Percentiles rank a stretch among this genome's conserved stretches.
Evolutionary conservation across 2,329 filamentous ascomycete species (phyloP).

Genomic region (Verticillium nubilum): DNA sequence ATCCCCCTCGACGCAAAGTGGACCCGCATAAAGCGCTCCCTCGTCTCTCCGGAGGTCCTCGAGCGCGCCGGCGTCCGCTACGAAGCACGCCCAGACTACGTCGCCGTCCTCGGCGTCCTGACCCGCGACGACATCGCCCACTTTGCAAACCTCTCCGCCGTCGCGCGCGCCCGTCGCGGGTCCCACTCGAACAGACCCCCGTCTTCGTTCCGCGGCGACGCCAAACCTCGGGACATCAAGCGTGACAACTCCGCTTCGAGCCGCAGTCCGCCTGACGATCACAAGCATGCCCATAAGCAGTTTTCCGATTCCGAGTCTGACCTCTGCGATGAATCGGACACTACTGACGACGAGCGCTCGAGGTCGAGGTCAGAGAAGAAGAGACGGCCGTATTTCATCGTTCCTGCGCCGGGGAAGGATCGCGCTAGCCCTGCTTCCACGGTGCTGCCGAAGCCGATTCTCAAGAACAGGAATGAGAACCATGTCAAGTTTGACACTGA

Average conservation of each 20-base stretch:
- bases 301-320: slow-evolving; percentile 15
- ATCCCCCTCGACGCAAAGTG: slow-evolving; percentile 54
- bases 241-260: slow-evolving; percentile 23
- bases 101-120: slow-evolving; percentile 53
- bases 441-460: slow-evolving; percentile 49
- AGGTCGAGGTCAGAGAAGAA: slow-evolving; percentile 19
- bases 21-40: slow-evolving; percentile 50
- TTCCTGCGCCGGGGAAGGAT: slow-evolving; percentile 26
- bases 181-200: slow-evolving; percentile 5
- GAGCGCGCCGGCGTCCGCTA: slow-evolving; percentile 51
- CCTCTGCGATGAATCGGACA: slow-evolving; percentile 23
- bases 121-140: slow-evolving; percentile 44
- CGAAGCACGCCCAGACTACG: slow-evolving; percentile 54
- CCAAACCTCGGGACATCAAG: neutral
- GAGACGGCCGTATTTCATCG: slow-evolving; percentile 32
- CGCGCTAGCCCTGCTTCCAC: slow-evolving; percentile 26
- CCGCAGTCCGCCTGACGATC: slow-evolving; percentile 24
- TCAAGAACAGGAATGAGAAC: slow-evolving; percentile 56
- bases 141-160: slow-evolving; percentile 42
- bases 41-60: slow-evolving; percentile 55
- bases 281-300: slow-evolving; percentile 1
- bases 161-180: slow-evolving; percentile 30
- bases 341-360: slow-evolving; percentile 18
- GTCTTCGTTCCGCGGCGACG: neutral
- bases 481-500: slow-evolving; percentile 49